phyloP scores from a whole-genome alignment of 192 early-diverging fungal genomes.

The Obelidium mucronatum region DNA sequence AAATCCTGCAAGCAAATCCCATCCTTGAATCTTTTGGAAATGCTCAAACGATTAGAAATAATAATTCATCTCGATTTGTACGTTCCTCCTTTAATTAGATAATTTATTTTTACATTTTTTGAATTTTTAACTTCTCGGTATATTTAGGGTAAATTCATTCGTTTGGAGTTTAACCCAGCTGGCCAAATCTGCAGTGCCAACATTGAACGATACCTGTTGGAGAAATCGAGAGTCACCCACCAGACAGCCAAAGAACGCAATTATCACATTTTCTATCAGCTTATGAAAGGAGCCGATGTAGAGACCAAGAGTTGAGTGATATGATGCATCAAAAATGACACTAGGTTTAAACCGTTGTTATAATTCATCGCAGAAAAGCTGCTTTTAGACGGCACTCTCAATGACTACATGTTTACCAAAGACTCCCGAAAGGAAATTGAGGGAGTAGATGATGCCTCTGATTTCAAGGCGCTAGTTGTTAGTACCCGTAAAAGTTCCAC shows the following conservation, averaged over 20 bases:
- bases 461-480: slow-evolving; percentile 79
- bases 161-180: slow-evolving; percentile 91
- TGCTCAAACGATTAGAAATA: slow-evolving; percentile 97
- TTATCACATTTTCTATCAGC: slow-evolving; percentile 98
- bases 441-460: slow-evolving; percentile 88
- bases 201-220: slow-evolving; percentile 96
- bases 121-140: background rate
- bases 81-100: slow-evolving; percentile 32
- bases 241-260: slow-evolving; percentile 93
- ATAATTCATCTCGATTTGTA: slow-evolving; percentile 98
- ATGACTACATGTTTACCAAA: slow-evolving; percentile 85
- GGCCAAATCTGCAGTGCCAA: slow-evolving; percentile 94
- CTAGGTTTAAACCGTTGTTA: too few species aligned
- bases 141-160: slow-evolving; percentile 91
- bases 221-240: slow-evolving; percentile 95
- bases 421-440: slow-evolving; percentile 87
- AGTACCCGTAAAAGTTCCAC: slow-evolving; percentile 12
- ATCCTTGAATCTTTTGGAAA: slow-evolving; percentile 99
- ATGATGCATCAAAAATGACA: background rate
- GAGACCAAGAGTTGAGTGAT: slow-evolving; percentile 70
- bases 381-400: slow-evolving; percentile 76
- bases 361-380: slow-evolving; percentile 61
- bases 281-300: slow-evolving; percentile 84
- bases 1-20: slow-evolving; percentile 96
- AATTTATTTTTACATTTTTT: background rate